These are phyloP conservation scores for Fusarium napiforme DNA, from an alignment of 2,329 filamentous ascomycete genomes.

Conservation along the genomic window DNA sequence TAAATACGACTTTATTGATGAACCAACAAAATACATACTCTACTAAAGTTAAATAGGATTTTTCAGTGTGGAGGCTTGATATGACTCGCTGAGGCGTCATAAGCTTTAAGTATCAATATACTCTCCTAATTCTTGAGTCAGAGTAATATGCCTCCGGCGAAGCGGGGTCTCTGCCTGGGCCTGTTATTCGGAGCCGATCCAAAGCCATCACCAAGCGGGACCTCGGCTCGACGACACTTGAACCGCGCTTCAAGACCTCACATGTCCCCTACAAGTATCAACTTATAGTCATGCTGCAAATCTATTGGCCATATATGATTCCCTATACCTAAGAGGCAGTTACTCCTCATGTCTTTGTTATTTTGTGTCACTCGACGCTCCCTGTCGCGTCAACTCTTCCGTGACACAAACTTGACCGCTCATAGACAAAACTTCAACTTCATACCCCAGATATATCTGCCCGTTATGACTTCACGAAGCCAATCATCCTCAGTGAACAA, in stretches of 20 bases:
- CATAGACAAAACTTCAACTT: slow-evolving; percentile 24
- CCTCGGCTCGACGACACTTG: slow-evolving; percentile 41
- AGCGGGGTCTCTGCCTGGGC: not conserved
- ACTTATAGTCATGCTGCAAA: not conserved
- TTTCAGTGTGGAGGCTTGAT: too few relatives aligned
- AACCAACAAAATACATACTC: not conserved
- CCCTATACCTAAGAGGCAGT: not conserved
- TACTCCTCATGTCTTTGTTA: slow-evolving; percentile 28
- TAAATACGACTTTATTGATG: not conserved
- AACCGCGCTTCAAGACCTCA: slow-evolving; percentile 29
- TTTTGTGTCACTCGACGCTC: slow-evolving; percentile 24
- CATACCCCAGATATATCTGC: not conserved
- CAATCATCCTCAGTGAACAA: slow-evolving; percentile 32
- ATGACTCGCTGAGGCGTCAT: too few relatives aligned
- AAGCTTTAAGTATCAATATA: too few relatives aligned
- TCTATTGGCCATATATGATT: not conserved
- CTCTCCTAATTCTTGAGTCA: not conserved
- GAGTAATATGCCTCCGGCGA: not conserved
- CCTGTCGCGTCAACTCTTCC: slow-evolving; percentile 14
- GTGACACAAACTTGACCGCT: not conserved
- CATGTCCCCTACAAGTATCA: slow-evolving; percentile 8
- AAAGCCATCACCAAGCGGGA: slow-evolving; percentile 25
- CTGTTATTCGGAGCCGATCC: slow-evolving; percentile 30
- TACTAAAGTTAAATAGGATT: not conserved
- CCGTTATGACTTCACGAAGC: slow-evolving; percentile 28